A percentile compares a stretch with the other conserved stretches of the same genome.
These are phyloP conservation scores for Quercus tomentella DNA, from an alignment of 331 rosid genomes.

Conservation along the genomic window DNA sequence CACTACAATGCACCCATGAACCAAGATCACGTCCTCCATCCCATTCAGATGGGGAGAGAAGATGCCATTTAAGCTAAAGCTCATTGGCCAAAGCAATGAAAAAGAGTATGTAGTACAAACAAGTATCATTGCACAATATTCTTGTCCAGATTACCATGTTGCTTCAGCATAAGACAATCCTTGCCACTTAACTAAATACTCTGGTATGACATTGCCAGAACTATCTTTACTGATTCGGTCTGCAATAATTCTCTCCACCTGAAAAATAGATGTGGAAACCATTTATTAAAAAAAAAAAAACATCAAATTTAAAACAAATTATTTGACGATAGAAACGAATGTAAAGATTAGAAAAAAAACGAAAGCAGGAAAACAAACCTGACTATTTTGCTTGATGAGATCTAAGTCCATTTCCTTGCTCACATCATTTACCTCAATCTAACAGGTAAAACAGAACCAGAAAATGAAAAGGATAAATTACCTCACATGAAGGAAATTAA, in stretches of 20 bases:
- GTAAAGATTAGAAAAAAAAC: conserved; percentile 11
- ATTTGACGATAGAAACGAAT: neutral
- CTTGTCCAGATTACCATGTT: conserved; percentile 61
- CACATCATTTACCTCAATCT: conserved; percentile 98
- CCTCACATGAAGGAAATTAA: neutral
- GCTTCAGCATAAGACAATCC: conserved; percentile 99
- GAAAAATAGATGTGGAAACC: conserved; percentile 20
- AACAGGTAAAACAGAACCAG: conserved; percentile 16
- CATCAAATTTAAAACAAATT: neutral
- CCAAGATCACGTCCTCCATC: neutral
- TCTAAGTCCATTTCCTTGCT: conserved; percentile 99
- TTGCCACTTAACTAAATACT: conserved; percentile 97
- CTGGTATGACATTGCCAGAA: conserved; percentile 73
- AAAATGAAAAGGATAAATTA: conserved; percentile 11
- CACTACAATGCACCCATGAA: neutral
- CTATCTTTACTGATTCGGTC: conserved; percentile 80
- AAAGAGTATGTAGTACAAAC: neutral
- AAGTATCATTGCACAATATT: conserved; percentile 5
- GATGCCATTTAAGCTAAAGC: neutral
- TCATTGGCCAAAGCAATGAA: neutral
- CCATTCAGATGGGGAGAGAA: neutral
- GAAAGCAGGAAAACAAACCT: conserved; percentile 51
- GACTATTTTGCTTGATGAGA: conserved; percentile 97
- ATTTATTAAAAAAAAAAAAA: conserved; percentile 7
- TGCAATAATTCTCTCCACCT: conserved; percentile 95